phyloP scores from a whole-genome alignment of 495 filamentous ascomycete species.

The Penicillium nucicola region DNA sequence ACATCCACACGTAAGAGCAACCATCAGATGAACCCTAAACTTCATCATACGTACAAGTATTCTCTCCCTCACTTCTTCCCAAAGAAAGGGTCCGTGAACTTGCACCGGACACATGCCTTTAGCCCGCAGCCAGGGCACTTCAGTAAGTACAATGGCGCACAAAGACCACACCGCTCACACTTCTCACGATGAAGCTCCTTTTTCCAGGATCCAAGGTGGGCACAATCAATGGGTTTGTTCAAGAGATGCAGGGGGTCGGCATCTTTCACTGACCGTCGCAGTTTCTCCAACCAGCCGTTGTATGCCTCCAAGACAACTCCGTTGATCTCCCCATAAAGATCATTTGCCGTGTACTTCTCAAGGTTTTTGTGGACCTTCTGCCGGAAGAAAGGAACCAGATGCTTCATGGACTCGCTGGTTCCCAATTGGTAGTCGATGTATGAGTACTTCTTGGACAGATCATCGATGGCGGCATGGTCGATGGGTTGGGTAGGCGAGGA shows the following conservation, averaged over 20 bases:
- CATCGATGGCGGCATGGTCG: too few relatives aligned
- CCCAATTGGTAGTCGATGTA: neutral
- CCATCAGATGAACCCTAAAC: too few relatives aligned
- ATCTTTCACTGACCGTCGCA: constrained; percentile 12
- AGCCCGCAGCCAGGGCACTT: constrained; percentile 31
- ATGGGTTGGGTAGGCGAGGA: too few relatives aligned
- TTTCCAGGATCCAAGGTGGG: constrained; percentile 31
- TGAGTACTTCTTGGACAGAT: neutral
- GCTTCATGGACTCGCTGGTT: constrained; percentile 1
- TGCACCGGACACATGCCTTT: constrained; percentile 33
- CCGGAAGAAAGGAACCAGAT: constrained; percentile 26
- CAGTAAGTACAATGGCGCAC: constrained; percentile 30
- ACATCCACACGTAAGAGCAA: too few relatives aligned
- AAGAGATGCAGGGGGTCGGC: neutral
- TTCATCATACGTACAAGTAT: too few relatives aligned
- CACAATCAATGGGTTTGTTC: constrained; percentile 10
- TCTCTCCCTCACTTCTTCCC: too few relatives aligned
- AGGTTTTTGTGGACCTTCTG: constrained; percentile 18
- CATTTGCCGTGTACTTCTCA: constrained; percentile 23
- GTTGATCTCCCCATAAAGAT: constrained; percentile 22
- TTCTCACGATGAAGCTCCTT: constrained; percentile 17
- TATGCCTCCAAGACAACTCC: constrained; percentile 31
- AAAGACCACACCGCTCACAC: constrained; percentile 30
- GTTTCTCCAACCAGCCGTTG: constrained; percentile 23
- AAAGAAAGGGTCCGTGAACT: constrained; percentile 13